These are phyloP conservation scores for Teratosphaeria gauchensis DNA, from an alignment of 2,329 filamentous ascomycete species.

Conservation along the genomic window DNA sequence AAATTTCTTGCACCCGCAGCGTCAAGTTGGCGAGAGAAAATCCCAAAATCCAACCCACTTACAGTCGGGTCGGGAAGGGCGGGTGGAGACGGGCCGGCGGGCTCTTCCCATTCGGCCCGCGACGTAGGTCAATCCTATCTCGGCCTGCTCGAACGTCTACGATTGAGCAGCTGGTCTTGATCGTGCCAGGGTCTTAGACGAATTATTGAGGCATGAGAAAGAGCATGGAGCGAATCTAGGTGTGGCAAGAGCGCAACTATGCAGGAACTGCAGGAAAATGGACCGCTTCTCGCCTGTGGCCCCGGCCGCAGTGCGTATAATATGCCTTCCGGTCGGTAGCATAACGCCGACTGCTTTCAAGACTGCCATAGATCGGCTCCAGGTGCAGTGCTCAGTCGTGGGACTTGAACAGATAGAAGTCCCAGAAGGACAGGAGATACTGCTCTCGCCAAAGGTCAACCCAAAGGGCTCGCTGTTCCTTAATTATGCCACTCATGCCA, in stretches of 20 bases:
- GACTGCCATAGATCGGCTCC: constrained; percentile 67
- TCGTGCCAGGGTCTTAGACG: not conserved
- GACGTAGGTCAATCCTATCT: not conserved
- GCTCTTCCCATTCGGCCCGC: not conserved
- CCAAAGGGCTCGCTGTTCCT: constrained; percentile 80
- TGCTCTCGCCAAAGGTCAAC: constrained; percentile 73
- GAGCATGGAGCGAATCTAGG: not conserved
- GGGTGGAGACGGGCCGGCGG: not conserved
- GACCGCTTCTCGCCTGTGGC: constrained; percentile 86
- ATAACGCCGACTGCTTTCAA: constrained; percentile 76
- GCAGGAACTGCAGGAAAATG: constrained; percentile 15
- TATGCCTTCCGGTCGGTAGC: constrained; percentile 76
- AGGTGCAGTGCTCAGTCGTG: constrained; percentile 66
- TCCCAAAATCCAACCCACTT: not conserved
- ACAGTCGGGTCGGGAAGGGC: not conserved
- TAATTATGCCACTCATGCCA: constrained; percentile 71
- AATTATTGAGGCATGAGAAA: not conserved
- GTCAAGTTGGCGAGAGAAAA: not conserved
- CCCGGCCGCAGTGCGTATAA: constrained; percentile 79
- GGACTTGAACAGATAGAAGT: constrained; percentile 14
- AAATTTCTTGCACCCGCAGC: not conserved
- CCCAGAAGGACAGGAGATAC: constrained; percentile 6
- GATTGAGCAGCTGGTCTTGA: not conserved
- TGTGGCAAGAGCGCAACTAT: constrained; percentile 1
- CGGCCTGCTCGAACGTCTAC: not conserved